Base-by-base conservation (phyloP, 2,329 filamentous ascomycete species). In the Fusarium pseudonygamai region DNA sequence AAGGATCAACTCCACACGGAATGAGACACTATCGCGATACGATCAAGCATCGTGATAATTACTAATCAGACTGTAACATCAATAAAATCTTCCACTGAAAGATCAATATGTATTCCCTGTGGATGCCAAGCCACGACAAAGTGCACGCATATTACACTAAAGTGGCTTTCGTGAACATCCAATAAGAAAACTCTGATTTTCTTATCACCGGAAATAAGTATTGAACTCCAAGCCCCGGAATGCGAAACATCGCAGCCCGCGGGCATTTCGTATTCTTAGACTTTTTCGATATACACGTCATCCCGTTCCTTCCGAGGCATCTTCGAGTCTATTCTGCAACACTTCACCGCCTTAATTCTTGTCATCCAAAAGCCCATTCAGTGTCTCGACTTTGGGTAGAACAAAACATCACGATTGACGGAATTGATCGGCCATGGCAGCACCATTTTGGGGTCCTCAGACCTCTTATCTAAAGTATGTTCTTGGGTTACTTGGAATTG, bases 391-490 rank as follows among this genome's bases (percentile, higher is more conserved):
- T 10, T 1, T 22, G 4, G n/a, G 7, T 4, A 40, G 26, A 39
- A 7, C 30, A 49, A 67, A 59, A 63, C 26, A 58, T 20, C 47
- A n/a, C 9, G 7, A 26, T 20, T 9, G 1, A 4, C 5, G 14
- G 26, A 24, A 9, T 10, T n/a, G 20, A 9, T 28, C n/a, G 22
- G 13, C n/a, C 40, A 73, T 73, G 71, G 34, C 30, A 28, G 28
- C 68, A 28, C 76, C 77, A 1, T 80, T 80, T 30, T 81, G 79
- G 79, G 79, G 79, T 45, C 58, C 72, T 6, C 78, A 78, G 72
- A 81, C 79, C 49, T 81, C 79, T 1, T 79, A 81, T 62, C 18
- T 81, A 0, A 81, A 81, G 79, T 81, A 67, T 7, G 77, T 74
- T 3, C 3, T 3, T 4, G 4, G 20, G 2, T 8, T 0, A 3